A percentile compares a stretch with the other conserved stretches of the same genome.
Conservation (phyloP, 2,329 filamentous ascomycete species). For the Cladosporium phlei region DNA sequence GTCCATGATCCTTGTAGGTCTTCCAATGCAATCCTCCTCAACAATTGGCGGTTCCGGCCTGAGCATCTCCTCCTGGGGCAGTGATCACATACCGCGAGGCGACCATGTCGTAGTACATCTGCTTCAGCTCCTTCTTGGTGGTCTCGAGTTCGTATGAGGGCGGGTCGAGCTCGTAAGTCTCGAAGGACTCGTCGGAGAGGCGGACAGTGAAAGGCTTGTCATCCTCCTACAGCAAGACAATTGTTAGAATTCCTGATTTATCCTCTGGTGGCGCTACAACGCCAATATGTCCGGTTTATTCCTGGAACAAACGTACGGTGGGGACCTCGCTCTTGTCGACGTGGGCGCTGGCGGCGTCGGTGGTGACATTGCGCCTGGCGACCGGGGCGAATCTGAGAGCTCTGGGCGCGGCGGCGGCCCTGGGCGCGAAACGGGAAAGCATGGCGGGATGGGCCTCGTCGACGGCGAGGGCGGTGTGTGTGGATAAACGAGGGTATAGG, state of each 20-base stretch:
- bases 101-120: slow-evolving; percentile 99
- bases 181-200: slow-evolving; percentile 97
- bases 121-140: slow-evolving; percentile 96
- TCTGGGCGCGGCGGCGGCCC: slow-evolving; percentile 31
- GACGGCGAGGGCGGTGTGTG: slow-evolving; percentile 4
- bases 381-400: slow-evolving; percentile 29
- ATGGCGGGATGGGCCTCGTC: slow-evolving; percentile 20
- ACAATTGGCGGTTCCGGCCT: not conserved
- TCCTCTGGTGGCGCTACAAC: not conserved
- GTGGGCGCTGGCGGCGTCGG: slow-evolving; percentile 87
- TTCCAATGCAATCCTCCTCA: not conserved
- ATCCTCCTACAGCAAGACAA: no score
- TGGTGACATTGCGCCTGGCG: slow-evolving; percentile 74
- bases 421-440: slow-evolving; percentile 35
- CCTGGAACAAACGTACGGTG: slow-evolving; percentile 47
- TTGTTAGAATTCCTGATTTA: not conserved
- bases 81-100: slow-evolving; percentile 66
- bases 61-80: not conserved
- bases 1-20: slow-evolving; percentile 26
- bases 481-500: slow-evolving; percentile 4
- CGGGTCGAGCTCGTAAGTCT: slow-evolving; percentile 98
- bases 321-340: slow-evolving; percentile 73
- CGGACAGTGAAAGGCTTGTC: slow-evolving; percentile 88
- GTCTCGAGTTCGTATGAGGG: slow-evolving; percentile 87
- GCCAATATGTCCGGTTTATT: no score